Conservation (phyloP, 208 protist genomes). For the Crithidia mellificae region DNA sequence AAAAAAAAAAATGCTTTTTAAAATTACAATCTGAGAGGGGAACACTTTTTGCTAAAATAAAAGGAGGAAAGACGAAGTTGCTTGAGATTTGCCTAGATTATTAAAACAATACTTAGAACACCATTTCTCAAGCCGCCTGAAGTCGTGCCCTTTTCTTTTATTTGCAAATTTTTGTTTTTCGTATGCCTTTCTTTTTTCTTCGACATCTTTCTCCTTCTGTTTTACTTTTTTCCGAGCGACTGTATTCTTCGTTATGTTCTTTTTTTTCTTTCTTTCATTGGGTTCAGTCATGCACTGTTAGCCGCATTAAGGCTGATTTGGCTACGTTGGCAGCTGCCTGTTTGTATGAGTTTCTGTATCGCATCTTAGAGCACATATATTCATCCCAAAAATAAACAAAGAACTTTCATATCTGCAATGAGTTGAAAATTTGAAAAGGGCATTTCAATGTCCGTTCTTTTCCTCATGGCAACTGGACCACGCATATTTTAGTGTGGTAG, state of each 20-base stretch:
- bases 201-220: neutral
- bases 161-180: neutral
- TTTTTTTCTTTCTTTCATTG: neutral
- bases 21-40: too few species aligned
- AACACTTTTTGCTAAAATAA: neutral
- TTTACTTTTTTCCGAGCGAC: neutral
- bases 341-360: neutral
- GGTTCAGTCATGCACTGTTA: neutral
- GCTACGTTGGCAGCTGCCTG: neutral
- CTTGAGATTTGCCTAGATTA: neutral
- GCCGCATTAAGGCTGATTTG: neutral
- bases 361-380: constrained; percentile 5
- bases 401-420: neutral
- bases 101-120: neutral
- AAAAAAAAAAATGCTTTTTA: neutral
- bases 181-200: constrained; percentile 5
- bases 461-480: too few species aligned
- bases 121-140: neutral
- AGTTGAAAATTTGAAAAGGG: neutral
- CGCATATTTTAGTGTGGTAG: too few species aligned
- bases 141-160: neutral
- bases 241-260: neutral
- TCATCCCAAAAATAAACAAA: too few species aligned
- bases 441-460: too few species aligned
- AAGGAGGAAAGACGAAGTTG: too few species aligned